Percentiles rank a stretch among this genome's conserved stretches.
Conservation (phyloP, 2,329 filamentous ascomycete genomes). For the Pseudogymnoascus sp. region DNA sequence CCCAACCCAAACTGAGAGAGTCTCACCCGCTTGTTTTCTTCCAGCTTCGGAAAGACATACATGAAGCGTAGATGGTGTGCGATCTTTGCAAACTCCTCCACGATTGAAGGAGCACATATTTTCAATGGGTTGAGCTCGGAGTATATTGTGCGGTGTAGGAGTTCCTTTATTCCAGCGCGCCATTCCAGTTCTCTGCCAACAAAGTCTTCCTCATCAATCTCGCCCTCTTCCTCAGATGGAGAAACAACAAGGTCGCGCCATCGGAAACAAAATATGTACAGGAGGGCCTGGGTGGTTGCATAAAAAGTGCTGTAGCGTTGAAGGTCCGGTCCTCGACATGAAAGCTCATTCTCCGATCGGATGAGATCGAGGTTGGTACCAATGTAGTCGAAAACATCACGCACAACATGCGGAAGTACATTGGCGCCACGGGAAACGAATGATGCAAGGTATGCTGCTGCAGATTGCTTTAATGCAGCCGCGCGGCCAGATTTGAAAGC, state of each 20-base stretch:
- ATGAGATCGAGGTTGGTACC: constrained; percentile 70
- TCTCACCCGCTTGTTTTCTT: constrained; percentile 85
- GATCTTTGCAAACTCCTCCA: constrained; percentile 83
- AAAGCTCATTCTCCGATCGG: constrained; percentile 62
- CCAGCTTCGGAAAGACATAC: constrained; percentile 81
- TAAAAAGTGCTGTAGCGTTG: constrained; percentile 64
- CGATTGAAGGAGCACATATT: constrained; percentile 84
- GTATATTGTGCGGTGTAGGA: constrained; percentile 70
- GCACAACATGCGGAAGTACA: constrained; percentile 68
- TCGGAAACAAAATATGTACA: constrained; percentile 86
- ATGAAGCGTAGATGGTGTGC: constrained; percentile 79
- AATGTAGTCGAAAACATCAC: constrained; percentile 73
- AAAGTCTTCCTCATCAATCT: constrained; percentile 57
- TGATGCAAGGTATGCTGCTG: constrained; percentile 86
- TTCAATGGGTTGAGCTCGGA: constrained; percentile 91
- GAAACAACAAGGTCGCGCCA: constrained; percentile 81
- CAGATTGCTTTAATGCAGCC: constrained; percentile 70
- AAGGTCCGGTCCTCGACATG: constrained; percentile 75
- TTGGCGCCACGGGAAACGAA: constrained; percentile 88
- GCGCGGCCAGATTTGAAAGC: constrained; percentile 58
- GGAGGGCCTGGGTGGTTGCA: constrained; percentile 58
- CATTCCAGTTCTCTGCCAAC: constrained; percentile 69
- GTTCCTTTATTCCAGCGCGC: constrained; percentile 65
- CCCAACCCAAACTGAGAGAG: constrained; percentile 63
- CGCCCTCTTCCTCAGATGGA: constrained; percentile 49